Evolutionary conservation across 108 stramenopile genomes (phyloP).

Genomic region (Nitzschia sp.): DNA sequence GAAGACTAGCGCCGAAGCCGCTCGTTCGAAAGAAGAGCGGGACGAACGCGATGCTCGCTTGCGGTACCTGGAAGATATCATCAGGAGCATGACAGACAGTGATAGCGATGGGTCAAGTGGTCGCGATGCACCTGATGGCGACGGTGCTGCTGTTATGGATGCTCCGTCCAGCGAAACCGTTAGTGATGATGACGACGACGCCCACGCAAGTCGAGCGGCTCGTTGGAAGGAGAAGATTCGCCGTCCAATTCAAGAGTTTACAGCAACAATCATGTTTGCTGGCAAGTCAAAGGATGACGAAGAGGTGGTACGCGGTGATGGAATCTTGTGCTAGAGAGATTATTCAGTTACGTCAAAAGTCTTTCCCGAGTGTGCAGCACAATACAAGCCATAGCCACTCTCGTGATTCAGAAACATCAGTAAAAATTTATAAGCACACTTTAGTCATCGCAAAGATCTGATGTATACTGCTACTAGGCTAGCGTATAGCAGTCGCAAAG

Average conservation of each 20-base stretch:
- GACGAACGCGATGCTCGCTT: not conserved
- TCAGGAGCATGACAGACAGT: not conserved
- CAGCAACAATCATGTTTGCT: not conserved
- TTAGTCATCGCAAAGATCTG: too few relatives aligned
- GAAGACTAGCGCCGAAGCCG: not conserved
- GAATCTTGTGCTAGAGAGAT: not conserved
- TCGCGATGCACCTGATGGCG: too few relatives aligned
- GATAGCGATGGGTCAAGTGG: not conserved
- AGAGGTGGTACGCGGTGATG: not conserved
- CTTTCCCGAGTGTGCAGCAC: too few relatives aligned
- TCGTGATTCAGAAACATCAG: too few relatives aligned
- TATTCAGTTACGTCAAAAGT: too few relatives aligned
- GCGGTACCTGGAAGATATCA: not conserved
- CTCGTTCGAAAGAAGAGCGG: too few relatives aligned
- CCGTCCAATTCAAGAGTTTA: not conserved
- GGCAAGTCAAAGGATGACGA: not conserved
- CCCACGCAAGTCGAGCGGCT: not conserved
- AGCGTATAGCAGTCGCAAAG: too few relatives aligned
- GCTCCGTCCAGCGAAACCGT: not conserved
- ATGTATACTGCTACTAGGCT: too few relatives aligned
- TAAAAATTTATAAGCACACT: too few relatives aligned
- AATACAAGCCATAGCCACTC: too few relatives aligned
- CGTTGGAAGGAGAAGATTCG: not conserved
- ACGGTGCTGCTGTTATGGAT: too few relatives aligned
- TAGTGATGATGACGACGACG: not conserved